Base-by-base conservation (phyloP, 805 yeast species). In the Kregervanrija pseudodelftensis region DNA sequence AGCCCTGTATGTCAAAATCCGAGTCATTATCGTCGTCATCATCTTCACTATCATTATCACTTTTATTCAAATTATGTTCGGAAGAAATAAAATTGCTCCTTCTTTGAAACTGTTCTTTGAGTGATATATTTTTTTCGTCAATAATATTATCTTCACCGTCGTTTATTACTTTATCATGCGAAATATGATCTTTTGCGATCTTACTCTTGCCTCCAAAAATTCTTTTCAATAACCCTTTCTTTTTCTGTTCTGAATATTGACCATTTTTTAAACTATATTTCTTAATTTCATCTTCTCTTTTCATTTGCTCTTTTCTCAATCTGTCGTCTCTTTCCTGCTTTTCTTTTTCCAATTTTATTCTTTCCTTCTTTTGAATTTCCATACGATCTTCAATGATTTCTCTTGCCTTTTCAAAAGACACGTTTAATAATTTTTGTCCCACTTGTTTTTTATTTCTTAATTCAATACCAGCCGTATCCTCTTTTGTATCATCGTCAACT, bases 151-250 rank as follows among this genome's bases (percentile, higher is more conserved):
- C 36, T 22, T 11, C 32, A 4, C 30, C 28, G 1, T 33, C 17
- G 5, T 44, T 15, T 8, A 36, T 38, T 12, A 51, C 31, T 31
- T 41, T 46, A 22, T 49, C 50, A 44, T 59, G 60, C 1, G 63
- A 59, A 5, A 57, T 28, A 43, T 49, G 52, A 40, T 60, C 65
- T 4, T 56, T 49, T 0, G 65, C 55, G 31, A 61, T 60, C 33
- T 57, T 60, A 16, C 61, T 56, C 40, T 60, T 61, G 16, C 51
- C 45, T 2, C 61, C 57, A 41, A 61, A 61, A 10, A 61, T 32
- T 30, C 53, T 51, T 10, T 52, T 48, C 33, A 61, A 54, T 9
- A 61, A 47, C 4, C 58, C 50, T 16, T 48, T 55, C 36, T 50
- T 52, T 10, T 41, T 44, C 1, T 35, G 22, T 41, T 46, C 48